Base-by-base conservation (phyloP, 768 basidiomycete species). In the Suillus subaureus region DNA sequence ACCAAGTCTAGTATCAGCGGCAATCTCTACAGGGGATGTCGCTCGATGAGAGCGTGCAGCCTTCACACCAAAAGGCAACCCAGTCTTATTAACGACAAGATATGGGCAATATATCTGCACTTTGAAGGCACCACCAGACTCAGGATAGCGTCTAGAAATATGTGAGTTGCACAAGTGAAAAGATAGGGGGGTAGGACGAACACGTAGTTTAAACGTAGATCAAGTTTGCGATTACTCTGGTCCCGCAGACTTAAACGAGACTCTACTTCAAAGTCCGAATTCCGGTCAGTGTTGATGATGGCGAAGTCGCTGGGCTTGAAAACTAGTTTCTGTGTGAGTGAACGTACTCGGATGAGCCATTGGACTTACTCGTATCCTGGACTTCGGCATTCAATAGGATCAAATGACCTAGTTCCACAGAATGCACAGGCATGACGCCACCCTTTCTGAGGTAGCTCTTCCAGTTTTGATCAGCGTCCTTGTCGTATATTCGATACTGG, bases 401-500 rank as follows among this genome's bases (percentile, higher is more conserved):
- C 63, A 99, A 83, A 76, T 99, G 97, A 6, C 85, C 85, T 3
- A 99, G 81, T 72, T 99, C 96, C 33, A 97, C 93, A 3, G 94
- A 96, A 74, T 99, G 97, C 21, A 99, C 90, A 3, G 97, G 97
- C 89, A 97, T 97, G 47, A 95, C 83, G 8, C 96, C 97, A 35
- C 97, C 97, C 72, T 93, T 88, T 54, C 96, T 86, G 18, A 99
- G 82, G 79, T 94, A 99, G 74, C 93, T 96, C 68, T 88, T 89
- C 90, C 96, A 98, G 72, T 97, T 96, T 71, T 95, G 93, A 71
- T 95, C 89, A 0, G 92, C 90, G 68, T 97, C 87, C 80, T 96
- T 97, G 82, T 99, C 96, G 69, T 95, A 98, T 40, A 99, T 92
- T n/a, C 95, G 87, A 79, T 97, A 99, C 71, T 95, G 90, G 61